Conservation (phyloP, 2,329 filamentous ascomycete genomes). For the Verticillium tricorpus region DNA sequence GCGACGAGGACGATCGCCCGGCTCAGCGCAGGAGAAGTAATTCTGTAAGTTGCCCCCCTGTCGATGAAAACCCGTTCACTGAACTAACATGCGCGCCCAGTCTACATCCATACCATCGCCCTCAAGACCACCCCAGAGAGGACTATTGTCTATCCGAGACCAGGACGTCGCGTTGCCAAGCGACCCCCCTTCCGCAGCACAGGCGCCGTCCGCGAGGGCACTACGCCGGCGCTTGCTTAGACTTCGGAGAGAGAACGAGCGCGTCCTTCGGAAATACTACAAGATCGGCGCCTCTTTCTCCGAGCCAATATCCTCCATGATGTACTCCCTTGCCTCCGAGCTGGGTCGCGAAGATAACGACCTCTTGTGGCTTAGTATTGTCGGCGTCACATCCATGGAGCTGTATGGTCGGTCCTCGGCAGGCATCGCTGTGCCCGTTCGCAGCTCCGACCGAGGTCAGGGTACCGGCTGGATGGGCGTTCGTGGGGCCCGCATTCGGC, state of each 20-base stretch:
- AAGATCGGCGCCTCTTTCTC: conserved; percentile 84
- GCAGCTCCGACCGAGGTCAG: conserved; percentile 49
- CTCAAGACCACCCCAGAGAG: conserved; percentile 54
- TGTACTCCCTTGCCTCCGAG: conserved; percentile 92
- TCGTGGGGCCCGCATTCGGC: conserved; percentile 77
- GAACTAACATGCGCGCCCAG: conserved; percentile 30
- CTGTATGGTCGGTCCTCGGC: conserved; percentile 83
- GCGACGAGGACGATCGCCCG: conserved; percentile 71
- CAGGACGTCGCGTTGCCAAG: conserved; percentile 33
- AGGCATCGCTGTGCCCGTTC: conserved; percentile 62
- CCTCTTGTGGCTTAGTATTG: conserved; percentile 88
- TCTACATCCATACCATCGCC: conserved; percentile 63
- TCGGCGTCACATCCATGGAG: conserved; percentile 91
- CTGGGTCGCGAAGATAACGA: conserved; percentile 96
- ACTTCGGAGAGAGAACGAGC: conserved; percentile 73
- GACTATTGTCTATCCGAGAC: conserved; percentile 42
- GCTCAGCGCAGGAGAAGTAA: conserved; percentile 81
- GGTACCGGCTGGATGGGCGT: conserved; percentile 75
- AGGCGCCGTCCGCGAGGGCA: conserved; percentile 64
- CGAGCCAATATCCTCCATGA: conserved; percentile 88
- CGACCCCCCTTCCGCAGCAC: conserved; percentile 53
- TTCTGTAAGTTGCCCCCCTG: conserved; percentile 53
- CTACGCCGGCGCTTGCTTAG: conserved; percentile 70
- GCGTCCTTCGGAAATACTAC: conserved; percentile 77
- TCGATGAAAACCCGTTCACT: too few relatives aligned